Base-by-base conservation (phyloP, 495 filamentous ascomycete genomes). In the Platismatia glauca region DNA sequence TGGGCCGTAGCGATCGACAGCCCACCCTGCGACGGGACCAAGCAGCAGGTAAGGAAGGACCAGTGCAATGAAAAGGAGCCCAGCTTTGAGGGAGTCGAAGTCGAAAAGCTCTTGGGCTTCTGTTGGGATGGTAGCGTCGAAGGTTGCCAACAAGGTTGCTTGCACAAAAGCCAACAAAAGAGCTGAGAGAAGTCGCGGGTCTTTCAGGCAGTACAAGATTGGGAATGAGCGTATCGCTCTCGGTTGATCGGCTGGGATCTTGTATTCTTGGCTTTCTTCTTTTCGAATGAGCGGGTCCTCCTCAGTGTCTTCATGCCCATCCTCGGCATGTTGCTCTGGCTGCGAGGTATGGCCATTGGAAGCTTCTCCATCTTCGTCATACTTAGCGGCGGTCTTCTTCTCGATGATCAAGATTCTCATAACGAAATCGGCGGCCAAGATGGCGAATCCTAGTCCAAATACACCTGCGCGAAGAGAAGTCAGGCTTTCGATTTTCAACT, bases 351-450 rank as follows among this genome's bases (percentile, higher is more conserved):
- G 43, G 29, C 34, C 58, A 16, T 64, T 57, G 2, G 38, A 16
- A 35, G 57, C 63, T 34, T 69, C 64, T 7, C 50, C 67, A 33
- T 69, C 63, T 57, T 63, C 41, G 24, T 66, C 62, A n/a, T 64
- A 70, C 20, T 55, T 50, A 2, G 60, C 62, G 29, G 68, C 68
- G 1, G 69, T 72, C 64, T 81, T 82, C 74, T 88, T 88, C 71
- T 88, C 86, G 48, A 89, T 77, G 59, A 88, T 73, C 1, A 81
- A 69, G 5, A 86, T 62, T 9, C 86, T 78, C 81, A 87, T 81
- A n/a, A 80, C 39, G 62, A 88, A 80, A 73, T 89, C 86, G 13
- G 88, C 37, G 3, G 64, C 76, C 7, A 89, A 68, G 29, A 89
- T 71, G 0, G 74, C 81, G 62, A 81, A 79, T 7, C 79, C 81